phyloP scores from a whole-genome alignment of 2,329 filamentous ascomycete species.

The Phaeosphaeriaceae sp. region DNA sequence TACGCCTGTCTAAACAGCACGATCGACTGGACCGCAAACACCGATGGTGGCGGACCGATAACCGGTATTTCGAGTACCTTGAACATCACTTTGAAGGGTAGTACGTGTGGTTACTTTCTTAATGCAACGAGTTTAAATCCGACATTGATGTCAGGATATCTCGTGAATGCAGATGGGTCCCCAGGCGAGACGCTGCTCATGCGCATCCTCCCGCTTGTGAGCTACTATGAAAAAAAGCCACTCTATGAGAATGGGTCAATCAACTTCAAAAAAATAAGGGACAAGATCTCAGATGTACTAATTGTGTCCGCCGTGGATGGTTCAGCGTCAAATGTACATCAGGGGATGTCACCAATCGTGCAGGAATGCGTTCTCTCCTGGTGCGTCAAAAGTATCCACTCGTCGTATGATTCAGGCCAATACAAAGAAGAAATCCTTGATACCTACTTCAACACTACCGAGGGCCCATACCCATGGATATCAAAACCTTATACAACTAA shows the following conservation, averaged over 20 bases:
- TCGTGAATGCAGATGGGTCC: slow-evolving; percentile 20
- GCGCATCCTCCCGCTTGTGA: slow-evolving; percentile 18
- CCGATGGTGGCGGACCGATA: not conserved
- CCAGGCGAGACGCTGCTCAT: slow-evolving; percentile 15
- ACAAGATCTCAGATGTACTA: slow-evolving; percentile 14
- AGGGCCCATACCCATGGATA: slow-evolving; percentile 14
- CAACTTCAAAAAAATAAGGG: slow-evolving; percentile 16
- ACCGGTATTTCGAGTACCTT: too few species aligned
- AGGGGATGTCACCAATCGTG: slow-evolving; percentile 8
- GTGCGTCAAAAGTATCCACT: slow-evolving; percentile 31
- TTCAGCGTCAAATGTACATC: slow-evolving; percentile 6
- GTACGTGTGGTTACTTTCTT: slow-evolving; percentile 33
- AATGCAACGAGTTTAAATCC: slow-evolving; percentile 23
- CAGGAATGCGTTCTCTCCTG: slow-evolving; percentile 32
- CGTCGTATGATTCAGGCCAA: slow-evolving; percentile 17
- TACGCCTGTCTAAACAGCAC: slow-evolving; percentile 14
- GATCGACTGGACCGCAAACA: slow-evolving; percentile 27
- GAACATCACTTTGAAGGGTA: slow-evolving; percentile 8
- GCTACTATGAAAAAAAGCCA: not conserved
- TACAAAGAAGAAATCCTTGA: slow-evolving; percentile 20
- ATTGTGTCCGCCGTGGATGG: slow-evolving; percentile 11
- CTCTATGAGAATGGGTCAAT: slow-evolving; percentile 22
- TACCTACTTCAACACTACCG: slow-evolving; percentile 13
- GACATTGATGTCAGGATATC: slow-evolving; percentile 27
- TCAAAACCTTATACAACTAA: not conserved